phyloP scores from a whole-genome alignment of 2,329 filamentous ascomycete genomes.

The Microcyclospora pomicola region DNA sequence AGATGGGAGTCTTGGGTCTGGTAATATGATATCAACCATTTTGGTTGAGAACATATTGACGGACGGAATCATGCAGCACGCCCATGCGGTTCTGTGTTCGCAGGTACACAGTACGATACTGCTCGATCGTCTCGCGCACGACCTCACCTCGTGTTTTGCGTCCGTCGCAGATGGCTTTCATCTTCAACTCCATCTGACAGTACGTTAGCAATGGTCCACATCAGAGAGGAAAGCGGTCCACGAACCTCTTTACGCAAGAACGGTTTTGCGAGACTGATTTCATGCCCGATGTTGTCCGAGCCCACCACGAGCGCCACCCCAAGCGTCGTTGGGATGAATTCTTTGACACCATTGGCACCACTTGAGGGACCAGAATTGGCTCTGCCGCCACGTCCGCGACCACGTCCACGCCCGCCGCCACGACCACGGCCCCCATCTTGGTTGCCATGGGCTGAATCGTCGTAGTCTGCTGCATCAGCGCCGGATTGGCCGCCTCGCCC shows the following conservation, averaged over 20 bases:
- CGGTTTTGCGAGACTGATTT: conserved; percentile 85
- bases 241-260: conserved; percentile 75
- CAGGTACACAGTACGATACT: conserved; percentile 76
- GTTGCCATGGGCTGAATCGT: conserved; percentile 21
- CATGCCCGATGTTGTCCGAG: conserved; percentile 86
- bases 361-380: conserved; percentile 27
- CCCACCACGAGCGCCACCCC: conserved; percentile 86
- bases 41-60: conserved; percentile 12
- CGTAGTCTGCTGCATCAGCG: conserved; percentile 13
- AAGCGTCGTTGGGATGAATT: conserved; percentile 85
- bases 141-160: conserved; percentile 60
- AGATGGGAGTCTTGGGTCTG: too few species aligned
- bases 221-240: not conserved
- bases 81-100: conserved; percentile 66
- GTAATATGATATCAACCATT: conserved; percentile 1
- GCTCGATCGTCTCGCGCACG: conserved; percentile 66
- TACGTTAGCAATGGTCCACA: conserved; percentile 1
- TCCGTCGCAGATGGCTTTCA: conserved; percentile 93
- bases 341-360: conserved; percentile 45
- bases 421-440: conserved; percentile 8
- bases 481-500: conserved; percentile 5
- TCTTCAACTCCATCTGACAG: conserved; percentile 70
- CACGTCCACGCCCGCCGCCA: conserved; percentile 28
- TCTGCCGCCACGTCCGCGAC: conserved; percentile 33
- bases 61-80: conserved; percentile 34